Evolutionary conservation across 176 grass and related monocot genomes (phyloP).

Genomic region (Musa troglodytarum): DNA sequence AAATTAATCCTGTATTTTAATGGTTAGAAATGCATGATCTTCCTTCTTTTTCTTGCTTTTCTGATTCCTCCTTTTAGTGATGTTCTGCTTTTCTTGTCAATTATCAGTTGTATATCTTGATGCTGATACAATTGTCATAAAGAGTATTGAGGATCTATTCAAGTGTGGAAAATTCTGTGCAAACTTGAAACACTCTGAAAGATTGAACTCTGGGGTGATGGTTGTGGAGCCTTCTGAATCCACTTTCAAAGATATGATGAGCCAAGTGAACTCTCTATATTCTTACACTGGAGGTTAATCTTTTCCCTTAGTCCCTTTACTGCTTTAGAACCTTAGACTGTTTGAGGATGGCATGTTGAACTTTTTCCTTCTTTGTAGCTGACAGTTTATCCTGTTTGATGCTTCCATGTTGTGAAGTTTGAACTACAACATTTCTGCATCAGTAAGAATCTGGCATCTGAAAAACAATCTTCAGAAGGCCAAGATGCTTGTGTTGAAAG

Average conservation of each 20-base stretch:
- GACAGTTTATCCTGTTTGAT: not conserved
- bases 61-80: not conserved
- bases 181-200: slow-evolving; percentile 96
- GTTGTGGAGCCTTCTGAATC: slow-evolving; percentile 91
- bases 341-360: not conserved
- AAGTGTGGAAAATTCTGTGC: slow-evolving; percentile 87
- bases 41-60: not conserved
- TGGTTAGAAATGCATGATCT: not conserved
- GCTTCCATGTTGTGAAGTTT: not conserved
- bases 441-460: too few relatives aligned
- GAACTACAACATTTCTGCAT: too few relatives aligned
- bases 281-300: slow-evolving; percentile 90
- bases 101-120: slow-evolving; percentile 78
- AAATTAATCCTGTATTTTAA: not conserved
- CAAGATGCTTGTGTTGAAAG: too few relatives aligned
- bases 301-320: slow-evolving; percentile 3
- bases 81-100: slow-evolving; percentile 6
- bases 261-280: slow-evolving; percentile 57
- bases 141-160: slow-evolving; percentile 86
- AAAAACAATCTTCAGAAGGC: too few relatives aligned
- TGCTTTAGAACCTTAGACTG: not conserved
- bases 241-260: slow-evolving; percentile 79
- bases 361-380: not conserved
- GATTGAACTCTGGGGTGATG: slow-evolving; percentile 94
- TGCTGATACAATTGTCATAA: slow-evolving; percentile 92